phyloP scores from a whole-genome alignment of 2,329 filamentous ascomycete species.

The Emericellopsis atlantica region DNA sequence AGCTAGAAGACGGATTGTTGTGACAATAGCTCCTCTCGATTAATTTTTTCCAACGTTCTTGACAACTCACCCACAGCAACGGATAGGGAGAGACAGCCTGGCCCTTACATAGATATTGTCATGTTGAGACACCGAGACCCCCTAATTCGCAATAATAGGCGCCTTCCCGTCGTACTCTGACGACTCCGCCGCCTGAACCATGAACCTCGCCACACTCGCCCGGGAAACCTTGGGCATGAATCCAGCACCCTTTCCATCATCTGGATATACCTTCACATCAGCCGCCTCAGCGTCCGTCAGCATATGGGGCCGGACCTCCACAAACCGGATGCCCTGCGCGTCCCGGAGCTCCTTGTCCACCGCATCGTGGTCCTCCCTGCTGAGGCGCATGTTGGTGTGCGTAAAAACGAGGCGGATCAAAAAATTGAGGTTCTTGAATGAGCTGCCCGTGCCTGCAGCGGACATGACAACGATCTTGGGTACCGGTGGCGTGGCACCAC shows the following conservation, averaged over 20 bases:
- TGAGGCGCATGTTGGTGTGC: conserved; percentile 28
- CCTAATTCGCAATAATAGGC: conserved; percentile 28
- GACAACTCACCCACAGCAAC: too few relatives aligned
- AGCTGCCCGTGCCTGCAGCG: conserved; percentile 31
- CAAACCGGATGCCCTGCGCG: conserved; percentile 6
- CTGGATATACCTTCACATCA: conserved; percentile 22
- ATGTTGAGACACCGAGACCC: too few relatives aligned
- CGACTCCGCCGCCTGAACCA: conserved; percentile 25
- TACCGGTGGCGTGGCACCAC: conserved; percentile 14
- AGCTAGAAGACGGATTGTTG: too few relatives aligned
- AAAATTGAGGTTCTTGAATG: conserved; percentile 23
- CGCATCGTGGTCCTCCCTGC: conserved; percentile 30
- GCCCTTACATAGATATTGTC: too few relatives aligned
- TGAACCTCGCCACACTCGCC: conserved; percentile 27
- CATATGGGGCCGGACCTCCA: conserved; percentile 27
- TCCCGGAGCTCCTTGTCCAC: conserved; percentile 24
- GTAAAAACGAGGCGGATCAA: conserved; percentile 26
- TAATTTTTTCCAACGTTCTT: too few relatives aligned
- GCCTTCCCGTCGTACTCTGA: conserved; percentile 22
- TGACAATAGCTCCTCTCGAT: too few relatives aligned
- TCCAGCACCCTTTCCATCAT: conserved; percentile 23
- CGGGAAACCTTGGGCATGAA: conserved; percentile 17
- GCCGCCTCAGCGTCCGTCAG: conserved; percentile 23
- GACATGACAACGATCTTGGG: conserved; percentile 31
- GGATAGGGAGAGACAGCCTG: too few relatives aligned